Evolutionary conservation across 1,139 yeast species (phyloP).

Genomic region (Oligophagozyma castellii): DNA sequence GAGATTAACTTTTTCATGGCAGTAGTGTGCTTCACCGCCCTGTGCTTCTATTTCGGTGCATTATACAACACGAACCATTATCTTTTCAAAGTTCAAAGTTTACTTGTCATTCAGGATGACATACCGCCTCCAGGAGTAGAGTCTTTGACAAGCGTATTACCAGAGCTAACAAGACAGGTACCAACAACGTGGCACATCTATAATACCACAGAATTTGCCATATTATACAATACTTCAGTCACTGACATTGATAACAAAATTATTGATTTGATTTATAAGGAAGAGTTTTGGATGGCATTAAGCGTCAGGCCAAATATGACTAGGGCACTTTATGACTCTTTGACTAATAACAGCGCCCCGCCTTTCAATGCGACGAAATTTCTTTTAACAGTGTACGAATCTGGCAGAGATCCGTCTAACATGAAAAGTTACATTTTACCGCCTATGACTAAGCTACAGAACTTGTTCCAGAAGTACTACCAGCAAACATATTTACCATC

Average conservation of each 20-base stretch:
- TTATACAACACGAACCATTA: constrained; percentile 5
- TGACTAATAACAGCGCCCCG: constrained; percentile 19
- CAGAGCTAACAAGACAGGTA: constrained; percentile 6
- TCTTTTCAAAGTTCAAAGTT: constrained; percentile 5
- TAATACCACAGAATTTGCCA: constrained; percentile 9
- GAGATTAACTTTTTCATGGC: constrained; percentile 4
- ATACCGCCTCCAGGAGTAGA: background rate
- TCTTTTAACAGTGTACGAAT: constrained; percentile 32
- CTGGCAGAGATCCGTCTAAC: constrained; percentile 40
- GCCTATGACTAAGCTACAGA: constrained; percentile 26
- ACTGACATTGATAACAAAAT: constrained; percentile 29
- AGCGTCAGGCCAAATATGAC: constrained; percentile 37
- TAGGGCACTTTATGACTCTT: constrained; percentile 25
- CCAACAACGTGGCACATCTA: constrained; percentile 22
- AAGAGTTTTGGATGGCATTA: constrained; percentile 41
- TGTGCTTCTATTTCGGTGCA: constrained; percentile 8
- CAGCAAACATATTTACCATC: constrained; percentile 14
- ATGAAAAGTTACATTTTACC: constrained; percentile 31
- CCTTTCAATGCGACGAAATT: constrained; percentile 15
- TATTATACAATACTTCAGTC: constrained; percentile 24
- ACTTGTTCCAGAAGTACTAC: constrained; percentile 23
- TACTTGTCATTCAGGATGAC: constrained; percentile 8
- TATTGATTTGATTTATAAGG: constrained; percentile 30
- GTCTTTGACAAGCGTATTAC: constrained; percentile 4
- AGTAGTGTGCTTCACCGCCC: constrained; percentile 5